Base-by-base conservation (phyloP, 352 stramenopile species). In the Phytophthora litchii region DNA sequence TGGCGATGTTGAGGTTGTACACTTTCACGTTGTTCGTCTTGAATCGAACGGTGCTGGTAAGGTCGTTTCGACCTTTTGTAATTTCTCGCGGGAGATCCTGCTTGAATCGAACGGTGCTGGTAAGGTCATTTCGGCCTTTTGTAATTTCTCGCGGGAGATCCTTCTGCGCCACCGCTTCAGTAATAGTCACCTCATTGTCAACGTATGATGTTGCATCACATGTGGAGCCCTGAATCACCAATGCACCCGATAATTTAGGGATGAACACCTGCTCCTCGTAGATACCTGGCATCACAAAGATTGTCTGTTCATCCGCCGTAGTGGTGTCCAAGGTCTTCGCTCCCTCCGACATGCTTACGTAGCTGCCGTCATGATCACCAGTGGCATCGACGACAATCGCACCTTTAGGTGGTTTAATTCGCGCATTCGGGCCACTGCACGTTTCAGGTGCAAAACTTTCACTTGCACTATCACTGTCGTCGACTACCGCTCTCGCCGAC, bases 1-100 rank as follows among this genome's bases (percentile, higher is more conserved):
- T 64, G 40, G 48, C 56, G 4, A 64, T 47, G 32, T 64, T 64
- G 48, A 64, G 47, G 56, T 64, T 64, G 56, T 64, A 64, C 32
- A 64, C 56, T 14, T 20, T 64, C 16, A 64, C 56, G 17, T 59
- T 59, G 23, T 38, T 64, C 4, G 56, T n/a, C 23, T 64, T 64
- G 31, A 64, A 52, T 7, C 47, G 47, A 31, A 64, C 14, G 0
- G 55, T 59, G 23, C 55, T 64, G 17, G 48, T 58, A 8, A 64
- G 14, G 40, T 64, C 55, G 16, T 64, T 64, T 1, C 55, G 40
- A 23, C 47, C 55, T 7, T 36, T 52, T 25, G 38, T 59, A 29
- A 52, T 11, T 5, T 52, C 31, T 8, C 27, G 16, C 1, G 55
- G 47, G 14, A 64, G 38, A 48, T 64, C 46, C 55, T 59, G n/a